These are phyloP conservation scores for Trichoderma guizhouense DNA, from an alignment of 2,329 filamentous ascomycete genomes.

Conservation along the genomic window DNA sequence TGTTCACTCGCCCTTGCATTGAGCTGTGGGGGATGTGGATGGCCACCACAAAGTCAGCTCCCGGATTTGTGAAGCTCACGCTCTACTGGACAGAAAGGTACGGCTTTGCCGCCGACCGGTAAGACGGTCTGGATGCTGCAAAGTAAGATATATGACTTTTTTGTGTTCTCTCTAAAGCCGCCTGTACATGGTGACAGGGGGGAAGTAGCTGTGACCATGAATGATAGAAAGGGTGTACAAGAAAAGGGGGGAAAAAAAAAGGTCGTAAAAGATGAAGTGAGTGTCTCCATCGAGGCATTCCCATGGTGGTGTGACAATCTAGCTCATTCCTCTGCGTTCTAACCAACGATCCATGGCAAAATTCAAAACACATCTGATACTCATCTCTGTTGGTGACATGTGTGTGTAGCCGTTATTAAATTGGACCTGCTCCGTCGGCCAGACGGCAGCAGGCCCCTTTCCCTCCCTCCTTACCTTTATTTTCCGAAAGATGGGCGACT, in stretches of 20 bases:
- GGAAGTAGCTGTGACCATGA: neutral
- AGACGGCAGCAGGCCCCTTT: neutral
- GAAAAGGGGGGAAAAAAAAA: too few species aligned
- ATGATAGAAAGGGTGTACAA: neutral
- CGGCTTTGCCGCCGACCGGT: neutral
- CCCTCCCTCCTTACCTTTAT: neutral
- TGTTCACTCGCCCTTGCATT: neutral
- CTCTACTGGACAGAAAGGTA: neutral
- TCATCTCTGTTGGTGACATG: neutral
- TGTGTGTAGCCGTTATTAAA: neutral
- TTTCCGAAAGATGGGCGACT: neutral
- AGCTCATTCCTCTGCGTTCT: neutral
- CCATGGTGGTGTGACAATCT: neutral
- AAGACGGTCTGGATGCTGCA: neutral
- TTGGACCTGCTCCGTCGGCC: neutral
- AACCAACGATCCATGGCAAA: neutral
- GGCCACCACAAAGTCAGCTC: neutral
- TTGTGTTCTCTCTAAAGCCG: neutral
- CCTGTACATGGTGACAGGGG: neutral
- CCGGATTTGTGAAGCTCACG: neutral
- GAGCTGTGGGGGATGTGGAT: neutral
- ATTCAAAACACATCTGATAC: neutral
- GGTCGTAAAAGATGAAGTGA: neutral
- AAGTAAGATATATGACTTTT: neutral
- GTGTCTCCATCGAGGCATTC: neutral